Base-by-base conservation (phyloP, 2,329 filamentous ascomycete genomes). In the Claviceps africana region DNA sequence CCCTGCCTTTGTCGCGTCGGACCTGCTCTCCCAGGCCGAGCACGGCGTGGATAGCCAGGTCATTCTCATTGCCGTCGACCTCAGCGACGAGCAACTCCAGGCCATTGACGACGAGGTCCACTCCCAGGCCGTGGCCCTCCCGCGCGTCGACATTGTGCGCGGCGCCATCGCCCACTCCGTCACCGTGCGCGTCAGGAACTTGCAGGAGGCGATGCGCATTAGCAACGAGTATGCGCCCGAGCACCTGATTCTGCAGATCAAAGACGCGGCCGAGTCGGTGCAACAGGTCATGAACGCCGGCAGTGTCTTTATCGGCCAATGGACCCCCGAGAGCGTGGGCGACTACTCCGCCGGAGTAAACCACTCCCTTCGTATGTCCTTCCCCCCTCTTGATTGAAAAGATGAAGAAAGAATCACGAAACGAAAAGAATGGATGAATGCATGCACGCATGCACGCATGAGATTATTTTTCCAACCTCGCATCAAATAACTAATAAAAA, bases 341-440 rank as follows among this genome's bases (percentile, higher is more conserved):
- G 93, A 98, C 67, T 98, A 98, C 72, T 95, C 89, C 57, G 93
- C 93, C 51, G 93, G 93, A 63, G 93, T 98, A 43, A 98, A 98
- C 68, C 93, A 98, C 74, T 94, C 88, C 54, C 73, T 98, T 58
- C 93, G 89, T 95, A 84, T 80, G 88, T 84, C 8, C 17, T 6
- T 10, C 8, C 47, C n/a, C 40, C 19, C 22, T 35, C 21, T 17
- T 37, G 1, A 10, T n/a, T 30, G 25, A 11, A n/a, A 35, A 30
- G 8, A 3, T n/a, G 4, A 13, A 46, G 2, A 15, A 47, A n/a
- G 25, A 47, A 25, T n/a, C n/a, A 47, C 15, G n/a, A 25, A 11
- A 22, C 5, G 3, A 37, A 6, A 48, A 25, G 11, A 25, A 25
- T 2, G 13, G 8, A 43, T 13, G 11, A 22, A 15, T 25, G 22